Evolutionary conservation across 345 rosid species (phyloP).

Genomic region (Pugionium cornutum): DNA sequence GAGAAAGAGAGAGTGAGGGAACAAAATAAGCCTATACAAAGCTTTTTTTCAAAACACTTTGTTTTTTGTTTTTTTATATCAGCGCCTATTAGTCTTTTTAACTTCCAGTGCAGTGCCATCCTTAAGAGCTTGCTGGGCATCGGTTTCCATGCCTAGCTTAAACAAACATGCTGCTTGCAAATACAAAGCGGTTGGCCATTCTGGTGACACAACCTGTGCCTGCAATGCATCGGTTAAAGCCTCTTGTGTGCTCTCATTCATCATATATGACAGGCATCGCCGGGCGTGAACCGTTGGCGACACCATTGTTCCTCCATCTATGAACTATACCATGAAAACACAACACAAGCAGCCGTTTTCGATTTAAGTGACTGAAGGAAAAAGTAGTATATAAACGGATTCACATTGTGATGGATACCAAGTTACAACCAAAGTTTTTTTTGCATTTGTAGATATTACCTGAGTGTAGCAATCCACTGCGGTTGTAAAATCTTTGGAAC

Average conservation of each 20-base stretch:
- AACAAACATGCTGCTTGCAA: conserved; percentile 88
- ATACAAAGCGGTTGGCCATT: conserved; percentile 86
- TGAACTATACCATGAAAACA: conserved; percentile 54
- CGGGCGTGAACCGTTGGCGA: conserved; percentile 90
- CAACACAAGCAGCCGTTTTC: conserved; percentile 13
- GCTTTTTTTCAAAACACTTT: conserved; percentile 8
- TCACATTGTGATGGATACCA: background rate
- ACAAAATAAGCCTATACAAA: conserved; percentile 39
- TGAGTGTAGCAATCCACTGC: conserved; percentile 80
- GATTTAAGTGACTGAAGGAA: background rate
- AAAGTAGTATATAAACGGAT: background rate
- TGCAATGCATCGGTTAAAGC: conserved; percentile 90
- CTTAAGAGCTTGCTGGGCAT: conserved; percentile 82
- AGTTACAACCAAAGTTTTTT: no score
- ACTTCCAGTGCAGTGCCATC: conserved; percentile 79
- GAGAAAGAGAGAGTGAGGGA: background rate
- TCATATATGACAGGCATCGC: conserved; percentile 82
- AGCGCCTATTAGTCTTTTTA: conserved; percentile 50
- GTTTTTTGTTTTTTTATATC: background rate
- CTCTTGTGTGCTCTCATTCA: conserved; percentile 68
- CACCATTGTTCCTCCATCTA: conserved; percentile 93
- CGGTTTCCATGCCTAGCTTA: conserved; percentile 88
- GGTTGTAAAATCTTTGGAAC: conserved; percentile 71
- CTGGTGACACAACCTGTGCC: conserved; percentile 83
- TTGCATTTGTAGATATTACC: conserved; percentile 43